Evolutionary conservation across 176 grass and related monocot genomes (phyloP), one percentile per base, ranked within the genome.

Genomic region (Eragrostis nindensis): DNA sequence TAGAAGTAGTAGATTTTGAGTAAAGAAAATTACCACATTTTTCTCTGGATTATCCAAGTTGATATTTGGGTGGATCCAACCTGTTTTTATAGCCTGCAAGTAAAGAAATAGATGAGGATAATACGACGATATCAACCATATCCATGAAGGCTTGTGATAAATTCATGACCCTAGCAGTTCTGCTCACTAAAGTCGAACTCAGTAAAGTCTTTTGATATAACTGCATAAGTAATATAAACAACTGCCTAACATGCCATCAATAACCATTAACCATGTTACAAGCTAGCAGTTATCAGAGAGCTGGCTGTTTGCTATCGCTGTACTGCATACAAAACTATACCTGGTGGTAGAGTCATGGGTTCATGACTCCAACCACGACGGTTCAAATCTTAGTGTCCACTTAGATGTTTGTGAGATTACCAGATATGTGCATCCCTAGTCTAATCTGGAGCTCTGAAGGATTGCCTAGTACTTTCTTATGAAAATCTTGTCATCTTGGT

Each of bases 61-160:
- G 82, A 99, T 88, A 86, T 99, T 99, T 36, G 97, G 91, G 84
- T 99, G 97, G 67, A 95, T 70, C 97, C 97, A 99, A 26, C 97
- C 93, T 52, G 88, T 95, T 73, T 90, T 87, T 87, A 99, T 99
- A 89, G 97, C 97, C 93, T 99, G 82, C 86, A 92, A 66, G 77
- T 56, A 83, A 66, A 39, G 39, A 21, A 86, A 57, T 18, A 84
- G 15, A 84, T 79, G 52, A 75, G 32, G 18, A 62, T 54, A 68
- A 68, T 21, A 57, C 49, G 11, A 73, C 40, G 44, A 77, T 18
- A 8, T 55, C 22, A 74, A 66, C 73, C 12, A 21, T 71, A 70
- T 75, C 25, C 30, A 84, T 79, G 22, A 76, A 17, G 39, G 29
- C 21, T 68, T 45, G 5, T 22, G 14, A 74, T 52, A 81, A 19